Base-by-base conservation (phyloP, 805 yeast species). In the Candida vaughaniae region DNA sequence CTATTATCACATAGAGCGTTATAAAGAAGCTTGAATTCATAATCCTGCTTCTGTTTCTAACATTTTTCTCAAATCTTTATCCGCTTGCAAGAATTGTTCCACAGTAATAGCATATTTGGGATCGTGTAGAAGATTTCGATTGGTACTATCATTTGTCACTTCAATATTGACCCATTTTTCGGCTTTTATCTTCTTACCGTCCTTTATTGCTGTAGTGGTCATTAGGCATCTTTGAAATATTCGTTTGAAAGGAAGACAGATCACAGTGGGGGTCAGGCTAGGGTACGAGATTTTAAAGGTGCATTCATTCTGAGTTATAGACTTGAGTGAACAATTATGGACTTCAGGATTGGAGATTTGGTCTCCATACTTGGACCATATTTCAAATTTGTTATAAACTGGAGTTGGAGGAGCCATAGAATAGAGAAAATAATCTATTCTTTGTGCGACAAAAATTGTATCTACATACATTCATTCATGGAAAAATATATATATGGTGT, bases 391-490 rank as follows among this genome's bases (percentile, higher is more conserved):
- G 22, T 47, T 47, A 35, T 56, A 57, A 6, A 69, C 72, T 3
- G 70, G 71, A 16, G 70, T 64, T 6, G 73, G 71, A 14, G 74
- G 74, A 9, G 73, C 69, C 74, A 69, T 69, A 20, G 23, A 20
- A 20, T 20, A 20, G n/a, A 25, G 14, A 25, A 25, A 25, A 12
- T 25, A 11, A 12, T 12, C 7, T 6, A n/a, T n/a, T 8, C n/a
- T 20, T 20, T 20, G 23, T n/a, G n/a, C n/a, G n/a, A n/a, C n/a
- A n/a, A n/a, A n/a, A n/a, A n/a, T n/a, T n/a, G n/a, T n/a, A n/a
- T n/a, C n/a, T n/a, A n/a, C n/a, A n/a, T n/a, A n/a, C n/a, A n/a
- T n/a, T n/a, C n/a, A n/a, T n/a, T n/a, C n/a, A n/a, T 16, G 7
- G 31, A 28, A n/a, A 28, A 28, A 28, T 31, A 6, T 30, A 12